These are phyloP conservation scores for Lentinus brumalis DNA, from an alignment of 768 basidiomycete species.

Conservation along the genomic window DNA sequence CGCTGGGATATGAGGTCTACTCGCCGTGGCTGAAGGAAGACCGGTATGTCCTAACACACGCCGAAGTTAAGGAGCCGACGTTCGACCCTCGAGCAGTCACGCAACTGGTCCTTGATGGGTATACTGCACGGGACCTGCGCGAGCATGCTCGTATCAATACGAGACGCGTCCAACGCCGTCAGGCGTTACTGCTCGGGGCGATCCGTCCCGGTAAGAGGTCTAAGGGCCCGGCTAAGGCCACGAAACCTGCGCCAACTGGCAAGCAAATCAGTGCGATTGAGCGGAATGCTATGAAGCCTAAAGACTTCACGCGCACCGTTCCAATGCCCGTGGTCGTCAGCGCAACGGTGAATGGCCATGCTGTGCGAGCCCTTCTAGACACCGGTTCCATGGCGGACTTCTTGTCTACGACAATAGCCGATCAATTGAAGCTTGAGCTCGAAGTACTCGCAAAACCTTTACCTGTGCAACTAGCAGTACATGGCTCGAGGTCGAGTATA, in stretches of 20 bases:
- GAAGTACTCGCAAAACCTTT: constrained; percentile 28
- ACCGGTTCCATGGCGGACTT: constrained; percentile 34
- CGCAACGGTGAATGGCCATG: constrained; percentile 23
- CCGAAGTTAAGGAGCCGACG: too few relatives aligned
- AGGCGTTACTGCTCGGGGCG: background rate
- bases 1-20: too few relatives aligned
- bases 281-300: constrained; percentile 3
- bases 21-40: too few relatives aligned
- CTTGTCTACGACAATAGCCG: constrained; percentile 30
- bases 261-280: background rate
- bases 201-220: background rate
- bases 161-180: too few relatives aligned
- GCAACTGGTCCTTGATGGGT: too few relatives aligned
- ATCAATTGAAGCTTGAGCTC: constrained; percentile 26
- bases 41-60: too few relatives aligned
- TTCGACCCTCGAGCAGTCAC: too few relatives aligned
- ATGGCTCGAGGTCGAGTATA: constrained; percentile 33
- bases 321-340: constrained; percentile 18
- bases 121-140: too few relatives aligned
- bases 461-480: constrained; percentile 32
- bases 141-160: too few relatives aligned
- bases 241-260: background rate
- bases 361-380: constrained; percentile 25
- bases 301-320: constrained; percentile 9
- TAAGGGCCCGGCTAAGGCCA: background rate